Base-by-base conservation (phyloP, 2,329 filamentous ascomycete species). In the Diplodia intermedia region DNA sequence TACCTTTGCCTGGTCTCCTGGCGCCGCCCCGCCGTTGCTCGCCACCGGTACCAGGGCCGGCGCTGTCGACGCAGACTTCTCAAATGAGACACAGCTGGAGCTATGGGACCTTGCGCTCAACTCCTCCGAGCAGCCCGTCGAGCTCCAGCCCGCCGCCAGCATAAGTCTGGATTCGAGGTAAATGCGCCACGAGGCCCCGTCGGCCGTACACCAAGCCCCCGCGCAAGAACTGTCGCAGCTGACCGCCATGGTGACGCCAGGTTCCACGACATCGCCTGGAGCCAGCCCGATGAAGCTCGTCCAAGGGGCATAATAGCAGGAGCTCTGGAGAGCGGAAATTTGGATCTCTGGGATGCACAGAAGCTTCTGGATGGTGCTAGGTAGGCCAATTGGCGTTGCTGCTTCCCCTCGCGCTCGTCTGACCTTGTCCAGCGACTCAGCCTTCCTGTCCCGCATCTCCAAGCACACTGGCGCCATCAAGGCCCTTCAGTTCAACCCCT, bases 211-310 rank as follows among this genome's bases (percentile, higher is more conserved):
- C 26, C 36, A 26, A 53, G 8, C 40, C 40, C 20, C 15, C 40
- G 29, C 29, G 26, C 29, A 38, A 26, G n/a, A 18, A 18, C 36
- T 49, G 15, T 14, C 36, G 15, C 7, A 66, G 67, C 60, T 63
- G 47, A 63, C 31, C 29, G 31, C n/a, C 14, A 31, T 14, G 43
- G 29, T 49, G 14, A 20, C 29, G 65, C 52, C 70, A 97, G 95
- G 75, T 99, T 99, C 81, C 95, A 97, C 80, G 95, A 98, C 77
- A 91, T 99, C 78, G 93, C 94, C 69, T 99, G 95, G 95, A 91
- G 93, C 68, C 89, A 91, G 72, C 89, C 92, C 57, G 91, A 90
- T 73, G 90, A 91, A 70, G 89, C 93, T 71, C 86, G 92, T 75
- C 90, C 92, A 15, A 87, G 88, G 73, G 95, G 96, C 72, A 91